phyloP scores from a whole-genome alignment of 768 basidiomycete genomes.

The Auricularia heimuer region DNA sequence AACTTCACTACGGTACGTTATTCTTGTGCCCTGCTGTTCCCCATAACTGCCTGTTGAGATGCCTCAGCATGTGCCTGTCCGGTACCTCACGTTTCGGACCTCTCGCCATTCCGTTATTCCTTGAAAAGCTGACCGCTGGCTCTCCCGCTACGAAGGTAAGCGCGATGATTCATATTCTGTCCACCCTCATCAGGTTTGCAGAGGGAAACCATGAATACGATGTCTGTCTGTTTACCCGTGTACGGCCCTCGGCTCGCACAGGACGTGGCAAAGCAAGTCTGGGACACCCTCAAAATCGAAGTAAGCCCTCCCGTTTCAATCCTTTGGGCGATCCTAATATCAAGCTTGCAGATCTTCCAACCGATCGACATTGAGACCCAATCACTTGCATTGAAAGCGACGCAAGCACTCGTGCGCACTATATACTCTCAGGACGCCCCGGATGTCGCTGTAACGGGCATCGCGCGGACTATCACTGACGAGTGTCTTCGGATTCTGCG shows the following conservation, averaged over 20 bases:
- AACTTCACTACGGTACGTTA: slow-evolving; percentile 47
- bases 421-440: slow-evolving; percentile 43
- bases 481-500: slow-evolving; percentile 73
- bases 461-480: slow-evolving; percentile 65
- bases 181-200: slow-evolving; percentile 22
- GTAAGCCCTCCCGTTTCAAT: slow-evolving; percentile 26
- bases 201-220: slow-evolving; percentile 78
- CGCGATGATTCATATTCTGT: background rate
- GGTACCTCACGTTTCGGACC: slow-evolving; percentile 77
- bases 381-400: slow-evolving; percentile 57
- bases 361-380: slow-evolving; percentile 74
- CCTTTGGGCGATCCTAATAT: no score
- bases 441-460: slow-evolving; percentile 34
- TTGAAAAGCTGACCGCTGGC: slow-evolving; percentile 84
- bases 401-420: slow-evolving; percentile 62
- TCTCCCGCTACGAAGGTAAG: slow-evolving; percentile 74
- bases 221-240: slow-evolving; percentile 68
- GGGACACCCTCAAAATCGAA: slow-evolving; percentile 87
- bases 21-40: background rate
- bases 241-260: slow-evolving; percentile 62
- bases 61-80: slow-evolving; percentile 52
- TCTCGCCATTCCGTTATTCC: slow-evolving; percentile 75
- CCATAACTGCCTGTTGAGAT: background rate
- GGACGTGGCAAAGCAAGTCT: slow-evolving; percentile 64
- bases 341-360: slow-evolving; percentile 68